Evolutionary conservation across 345 rosid genomes (phyloP).

Genomic region (thale cress (Arabidopsis thaliana)): DNA sequence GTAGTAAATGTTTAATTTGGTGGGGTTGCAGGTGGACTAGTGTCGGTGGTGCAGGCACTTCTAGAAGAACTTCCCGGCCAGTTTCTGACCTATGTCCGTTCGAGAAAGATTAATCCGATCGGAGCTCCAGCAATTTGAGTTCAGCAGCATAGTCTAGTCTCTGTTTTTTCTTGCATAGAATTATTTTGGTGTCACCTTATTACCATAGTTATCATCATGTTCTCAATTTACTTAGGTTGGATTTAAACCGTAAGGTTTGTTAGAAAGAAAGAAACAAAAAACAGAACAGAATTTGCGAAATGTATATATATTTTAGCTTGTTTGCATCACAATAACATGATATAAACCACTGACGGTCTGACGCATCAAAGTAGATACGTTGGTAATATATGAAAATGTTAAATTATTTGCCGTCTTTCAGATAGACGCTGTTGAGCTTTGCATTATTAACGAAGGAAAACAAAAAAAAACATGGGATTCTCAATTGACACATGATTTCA

Average conservation of each 20-base stretch:
- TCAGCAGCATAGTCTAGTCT: not conserved
- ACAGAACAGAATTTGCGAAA: not conserved
- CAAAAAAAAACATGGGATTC: too few species aligned
- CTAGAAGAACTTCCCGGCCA: conserved; percentile 89
- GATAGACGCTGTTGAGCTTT: not conserved
- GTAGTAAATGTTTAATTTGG: not conserved
- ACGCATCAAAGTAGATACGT: not conserved
- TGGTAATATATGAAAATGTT: not conserved
- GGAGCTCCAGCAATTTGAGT: conserved; percentile 29
- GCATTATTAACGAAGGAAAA: not conserved
- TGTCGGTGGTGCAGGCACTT: conserved; percentile 77
- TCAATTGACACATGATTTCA: not conserved
- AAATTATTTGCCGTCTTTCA: not conserved
- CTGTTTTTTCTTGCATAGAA: not conserved
- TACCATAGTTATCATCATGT: not conserved
- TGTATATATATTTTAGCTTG: not conserved
- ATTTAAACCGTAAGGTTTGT: not conserved
- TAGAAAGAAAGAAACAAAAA: not conserved
- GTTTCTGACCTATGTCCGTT: conserved; percentile 70
- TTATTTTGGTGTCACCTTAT: not conserved
- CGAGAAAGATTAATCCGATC: conserved; percentile 61
- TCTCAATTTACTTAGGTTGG: not conserved
- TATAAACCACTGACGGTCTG: not conserved
- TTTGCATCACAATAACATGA: not conserved
- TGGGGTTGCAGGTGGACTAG: conserved; percentile 58